phyloP scores from a whole-genome alignment of 2,329 filamentous ascomycete species.

The Periconia sp. region DNA sequence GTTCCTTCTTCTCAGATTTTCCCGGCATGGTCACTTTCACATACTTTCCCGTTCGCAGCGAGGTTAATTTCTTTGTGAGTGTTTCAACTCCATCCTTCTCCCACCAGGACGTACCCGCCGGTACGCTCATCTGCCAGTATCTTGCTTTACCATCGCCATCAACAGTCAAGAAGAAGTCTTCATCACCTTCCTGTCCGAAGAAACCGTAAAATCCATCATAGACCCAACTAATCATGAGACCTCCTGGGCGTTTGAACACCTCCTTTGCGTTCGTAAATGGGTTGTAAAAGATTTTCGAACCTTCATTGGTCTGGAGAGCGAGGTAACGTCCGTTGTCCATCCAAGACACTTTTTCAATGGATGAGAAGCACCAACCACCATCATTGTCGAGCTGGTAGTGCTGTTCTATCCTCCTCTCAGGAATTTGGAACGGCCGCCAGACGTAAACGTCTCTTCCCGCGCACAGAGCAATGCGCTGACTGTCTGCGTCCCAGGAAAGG shows the following conservation, averaged over 20 bases:
- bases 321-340: constrained; percentile 24
- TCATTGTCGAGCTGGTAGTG: constrained; percentile 22
- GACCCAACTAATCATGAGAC: constrained; percentile 11
- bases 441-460: constrained; percentile 24
- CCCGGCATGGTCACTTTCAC: too few relatives aligned
- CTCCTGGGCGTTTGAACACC: constrained; percentile 26
- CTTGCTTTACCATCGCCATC: constrained; percentile 31
- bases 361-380: constrained; percentile 5
- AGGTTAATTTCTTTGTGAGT: too few relatives aligned
- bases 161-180: constrained; percentile 26
- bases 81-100: too few relatives aligned
- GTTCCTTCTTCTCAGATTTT: too few relatives aligned
- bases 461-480: constrained; percentile 27
- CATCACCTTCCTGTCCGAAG: constrained; percentile 9
- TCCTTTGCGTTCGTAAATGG: constrained; percentile 31
- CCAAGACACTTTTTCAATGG: constrained; percentile 21
- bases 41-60: too few relatives aligned
- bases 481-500: constrained; percentile 32
- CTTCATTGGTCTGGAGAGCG: constrained; percentile 22
- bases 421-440: constrained; percentile 29
- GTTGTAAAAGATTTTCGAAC: constrained; percentile 31
- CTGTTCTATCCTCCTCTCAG: constrained; percentile 22
- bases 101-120: too few relatives aligned
- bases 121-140: too few relatives aligned
- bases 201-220: constrained; percentile 21